These are phyloP conservation scores for Pisolithus microcarpus DNA, from an alignment of 768 basidiomycete genomes.

Conservation along the genomic window DNA sequence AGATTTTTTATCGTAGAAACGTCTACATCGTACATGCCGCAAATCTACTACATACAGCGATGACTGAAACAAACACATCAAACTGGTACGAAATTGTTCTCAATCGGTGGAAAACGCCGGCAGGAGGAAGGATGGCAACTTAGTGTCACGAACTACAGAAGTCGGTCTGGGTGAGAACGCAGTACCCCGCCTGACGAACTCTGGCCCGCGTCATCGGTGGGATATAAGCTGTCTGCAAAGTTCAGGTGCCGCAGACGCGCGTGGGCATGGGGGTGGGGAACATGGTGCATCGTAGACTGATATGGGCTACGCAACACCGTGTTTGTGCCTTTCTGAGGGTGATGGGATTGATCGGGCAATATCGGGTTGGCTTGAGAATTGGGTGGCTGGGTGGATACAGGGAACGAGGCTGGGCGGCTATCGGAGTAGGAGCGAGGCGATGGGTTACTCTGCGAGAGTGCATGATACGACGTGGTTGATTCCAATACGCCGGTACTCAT, in stretches of 20 bases:
- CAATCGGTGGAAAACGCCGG: too few relatives aligned
- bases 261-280: conserved; percentile 74
- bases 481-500: conserved; percentile 6
- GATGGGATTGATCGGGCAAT: conserved; percentile 9
- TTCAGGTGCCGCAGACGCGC: conserved; percentile 60
- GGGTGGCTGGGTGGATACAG: conserved; percentile 14
- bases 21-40: conserved; percentile 14
- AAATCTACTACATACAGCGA: conserved; percentile 20
- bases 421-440: conserved; percentile 18
- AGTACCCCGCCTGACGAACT: conserved; percentile 27
- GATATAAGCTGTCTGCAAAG: conserved; percentile 35
- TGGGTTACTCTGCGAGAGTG: conserved; percentile 19
- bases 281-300: conserved; percentile 61
- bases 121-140: too few relatives aligned
- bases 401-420: conserved; percentile 7
- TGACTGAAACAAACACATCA: background rate
- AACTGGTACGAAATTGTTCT: conserved; percentile 13
- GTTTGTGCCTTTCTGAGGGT: conserved; percentile 26
- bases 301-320: conserved; percentile 54
- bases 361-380: conserved; percentile 15
- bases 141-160: conserved; percentile 31
- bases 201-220: conserved; percentile 22
- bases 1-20: conserved; percentile 7
- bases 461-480: conserved; percentile 8
- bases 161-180: conserved; percentile 33